Evolutionary conservation across 129 eudicot species (phyloP).

Genomic region (Cynara cardunculus): DNA sequence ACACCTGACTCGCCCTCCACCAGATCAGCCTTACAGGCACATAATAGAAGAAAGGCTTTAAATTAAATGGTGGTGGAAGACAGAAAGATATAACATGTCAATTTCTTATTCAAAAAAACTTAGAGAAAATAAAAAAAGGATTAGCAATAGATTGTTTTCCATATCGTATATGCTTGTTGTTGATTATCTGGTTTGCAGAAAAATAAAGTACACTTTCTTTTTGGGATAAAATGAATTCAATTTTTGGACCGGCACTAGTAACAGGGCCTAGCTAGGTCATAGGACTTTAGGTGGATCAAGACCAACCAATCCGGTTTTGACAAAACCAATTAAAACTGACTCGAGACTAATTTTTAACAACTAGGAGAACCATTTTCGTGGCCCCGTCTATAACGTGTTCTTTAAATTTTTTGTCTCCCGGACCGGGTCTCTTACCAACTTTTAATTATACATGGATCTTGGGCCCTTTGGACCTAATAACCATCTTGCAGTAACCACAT

Average conservation of each 20-base stretch:
- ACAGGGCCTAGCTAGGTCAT: no score
- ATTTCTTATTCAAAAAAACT: background rate
- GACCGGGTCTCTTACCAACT: background rate
- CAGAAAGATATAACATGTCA: no score
- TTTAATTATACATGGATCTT: background rate
- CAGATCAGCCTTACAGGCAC: background rate
- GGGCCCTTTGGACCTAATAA: background rate
- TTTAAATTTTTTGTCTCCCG: background rate
- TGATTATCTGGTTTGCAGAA: background rate
- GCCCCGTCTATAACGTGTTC: background rate
- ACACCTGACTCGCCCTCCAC: no score
- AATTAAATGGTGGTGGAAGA: background rate
- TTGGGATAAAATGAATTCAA: background rate
- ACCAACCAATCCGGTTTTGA: background rate
- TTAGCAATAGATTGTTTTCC: background rate
- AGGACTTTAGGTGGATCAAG: background rate
- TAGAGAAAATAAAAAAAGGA: background rate
- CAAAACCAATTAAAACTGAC: background rate
- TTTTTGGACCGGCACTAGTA: no score
- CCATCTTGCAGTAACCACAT: background rate
- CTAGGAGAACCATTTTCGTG: no score
- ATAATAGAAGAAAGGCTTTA: background rate
- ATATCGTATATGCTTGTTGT: background rate
- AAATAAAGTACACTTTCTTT: background rate
- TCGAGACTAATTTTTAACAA: no score